A percentile compares a stretch with the other conserved stretches of the same genome.
Conservation (phyloP, 768 basidiomycete species). For the Galerina sulciceps region DNA sequence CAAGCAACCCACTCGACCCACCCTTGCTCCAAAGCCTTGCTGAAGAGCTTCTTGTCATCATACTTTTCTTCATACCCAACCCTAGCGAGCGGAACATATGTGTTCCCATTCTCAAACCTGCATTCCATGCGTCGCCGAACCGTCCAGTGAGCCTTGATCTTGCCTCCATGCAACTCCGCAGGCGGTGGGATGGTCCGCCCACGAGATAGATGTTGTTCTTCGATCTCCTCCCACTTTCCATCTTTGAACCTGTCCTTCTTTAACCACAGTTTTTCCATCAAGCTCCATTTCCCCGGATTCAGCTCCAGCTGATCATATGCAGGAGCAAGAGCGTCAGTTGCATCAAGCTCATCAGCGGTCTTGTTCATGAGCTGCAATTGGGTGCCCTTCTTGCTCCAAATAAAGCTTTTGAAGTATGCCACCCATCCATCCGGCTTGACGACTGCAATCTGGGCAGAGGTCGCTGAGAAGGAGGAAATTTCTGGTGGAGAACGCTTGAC, state of each 20-base stretch:
- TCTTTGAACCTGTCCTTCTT: neutral
- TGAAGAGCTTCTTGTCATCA: neutral
- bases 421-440: neutral
- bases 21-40: neutral
- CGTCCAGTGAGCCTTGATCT: neutral
- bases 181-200: neutral
- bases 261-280: neutral
- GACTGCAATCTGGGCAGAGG: neutral
- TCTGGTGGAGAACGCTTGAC: neutral
- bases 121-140: neutral
- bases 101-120: neutral
- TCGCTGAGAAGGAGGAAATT: neutral
- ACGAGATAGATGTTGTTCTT: neutral
- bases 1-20: neutral
- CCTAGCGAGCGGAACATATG: neutral
- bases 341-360: neutral
- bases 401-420: neutral
- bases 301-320: neutral
- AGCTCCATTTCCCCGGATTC: neutral
- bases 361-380: neutral
- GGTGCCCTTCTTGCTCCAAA: neutral
- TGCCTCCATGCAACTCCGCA: neutral
- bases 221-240: neutral
- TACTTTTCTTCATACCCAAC: neutral
- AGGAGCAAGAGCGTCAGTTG: neutral